Base-by-base conservation (phyloP, 768 basidiomycete species). In the Serpula lacrymans region DNA sequence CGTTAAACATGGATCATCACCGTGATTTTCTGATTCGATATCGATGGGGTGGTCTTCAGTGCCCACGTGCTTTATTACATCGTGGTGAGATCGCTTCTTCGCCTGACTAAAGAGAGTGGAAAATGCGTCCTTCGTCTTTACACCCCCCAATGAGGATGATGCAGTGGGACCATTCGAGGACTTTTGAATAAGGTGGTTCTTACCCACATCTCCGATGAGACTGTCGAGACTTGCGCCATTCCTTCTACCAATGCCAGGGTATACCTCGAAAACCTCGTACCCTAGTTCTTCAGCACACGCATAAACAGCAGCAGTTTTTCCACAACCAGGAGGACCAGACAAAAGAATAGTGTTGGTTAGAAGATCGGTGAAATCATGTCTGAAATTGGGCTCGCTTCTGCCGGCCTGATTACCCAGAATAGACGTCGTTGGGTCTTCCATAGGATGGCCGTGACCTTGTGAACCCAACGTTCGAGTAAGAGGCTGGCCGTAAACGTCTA, bases 201-300 rank as follows among this genome's bases (percentile, higher is more conserved):
- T 90, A 14, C 92, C 91, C 3, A 94, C 91, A 45, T 95, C 91
- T 11, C 96, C 96, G 34, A 97, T 78, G 47, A 93, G 72, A 42
- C 74, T 72, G 42, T 84, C 80, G 49, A 99, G 67, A 51, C 80
- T 88, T 18, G 80, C 70, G 5, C 87, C 88, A 45, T 79, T 87
- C 25, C 96, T 78, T 54, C 78, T 87, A n/a, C 93, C 93, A 37
- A 94, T 82, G 3, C 96, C 96, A 18, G 96, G 89, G 64, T 93
- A 87, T 10, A 98, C 92, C 60, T 99, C 96, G 54, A 97, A 96
- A 10, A 98, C 80, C 36, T 94, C 89, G 89, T 90, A 99, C 11
- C 84, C 90, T 24, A 99, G 71, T 63, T 99, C 95, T 39, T 82
- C 79, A 4, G 93, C 91, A 55, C 92, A 94, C 0, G 95, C 93